Evolutionary conservation across 139 green algal species (phyloP), one percentile per base, ranked within the genome.

Genomic region (Penium margaritaceum): DNA sequence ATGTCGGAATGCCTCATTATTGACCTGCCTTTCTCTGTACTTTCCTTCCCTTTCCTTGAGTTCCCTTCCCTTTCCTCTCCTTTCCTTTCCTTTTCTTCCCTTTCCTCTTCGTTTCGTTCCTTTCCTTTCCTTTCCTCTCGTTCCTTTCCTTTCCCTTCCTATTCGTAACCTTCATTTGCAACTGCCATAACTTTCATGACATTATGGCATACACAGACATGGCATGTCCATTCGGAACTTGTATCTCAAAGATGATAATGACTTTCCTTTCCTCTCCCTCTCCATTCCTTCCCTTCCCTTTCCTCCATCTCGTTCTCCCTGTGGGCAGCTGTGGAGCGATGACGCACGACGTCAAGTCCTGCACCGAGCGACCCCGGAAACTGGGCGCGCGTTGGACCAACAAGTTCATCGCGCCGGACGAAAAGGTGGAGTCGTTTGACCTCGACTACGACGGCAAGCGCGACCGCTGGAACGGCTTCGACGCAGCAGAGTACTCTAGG

Each of bases 321-420:
- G 3, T n/a, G 5, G 30, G 4, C 74, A 96, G 90, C 86, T 99
- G 94, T 78, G 94, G 94, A 14, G 87, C 89, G 43, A 97, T 97
- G 86, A 88, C 90, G 0, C 94, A 99, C 81, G 92, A 94, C 70
- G 90, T 87, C 15, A 96, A 95, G 72, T 90, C 97, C 77, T 98
- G 94, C 78, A 74, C 97, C 79, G 94, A 98, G 70, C 82, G 94
- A 32, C 94, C 94, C 17, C 81, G 94, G n/a, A 81, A 65, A 51
- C 87, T 90, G 66, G 91, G 92, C 3, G 94, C 94, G 9, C 87
- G 87, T 38, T 91, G 61, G 24, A 98, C 92, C 2, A 90, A 88
- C 87, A 92, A 63, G 38, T 33, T n/a, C 29, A 98, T 98, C 35
- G 93, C 92, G 0, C 79, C 91, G 3, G 93, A 98, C 74, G 92